Evolutionary conservation across 257 asterid genomes (phyloP), one percentile per base, ranked within the genome.

Genomic region (Ocimum tenuiflorum): DNA sequence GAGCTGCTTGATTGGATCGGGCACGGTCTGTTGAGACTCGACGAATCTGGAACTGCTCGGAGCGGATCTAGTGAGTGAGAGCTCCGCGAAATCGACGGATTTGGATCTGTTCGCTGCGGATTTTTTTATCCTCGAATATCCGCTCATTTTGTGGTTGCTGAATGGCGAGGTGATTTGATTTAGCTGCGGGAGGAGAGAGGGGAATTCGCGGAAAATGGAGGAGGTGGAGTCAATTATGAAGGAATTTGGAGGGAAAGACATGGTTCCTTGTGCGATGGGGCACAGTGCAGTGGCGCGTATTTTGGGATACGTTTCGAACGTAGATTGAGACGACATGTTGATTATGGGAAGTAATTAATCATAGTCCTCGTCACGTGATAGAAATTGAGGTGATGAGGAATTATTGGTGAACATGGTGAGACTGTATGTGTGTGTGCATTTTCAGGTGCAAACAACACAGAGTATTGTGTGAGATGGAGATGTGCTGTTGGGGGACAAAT

Each of bases 241-340:
- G 39, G 81, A 73, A 46, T 55, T 81, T 68, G 83, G 86, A 68
- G 86, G 84, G 79, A 79, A 79, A 75, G 81, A 76, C 84, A 79
- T 75, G 50, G 55, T 23, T 0, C n/a, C n/a, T n/a, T n/a, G n/a
- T n/a, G n/a, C n/a, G n/a, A n/a, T n/a, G n/a, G n/a, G n/a, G n/a
- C n/a, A n/a, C n/a, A n/a, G n/a, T n/a, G n/a, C n/a, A n/a, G n/a
- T n/a, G n/a, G n/a, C n/a, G n/a, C n/a, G n/a, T n/a, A n/a, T n/a
- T n/a, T n/a, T n/a, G n/a, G n/a, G n/a, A n/a, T n/a, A n/a, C n/a
- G n/a, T n/a, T n/a, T n/a, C n/a, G n/a, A n/a, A n/a, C n/a, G n/a
- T n/a, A n/a, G n/a, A n/a, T n/a, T n/a, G 1, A 38, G 55, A n/a
- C n/a, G n/a, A 48, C 54, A 13, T 13, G 0, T 6, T 43, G 42